Base-by-base conservation (phyloP, 2,329 filamentous ascomycete genomes). In the Hypoxylon sp. region DNA sequence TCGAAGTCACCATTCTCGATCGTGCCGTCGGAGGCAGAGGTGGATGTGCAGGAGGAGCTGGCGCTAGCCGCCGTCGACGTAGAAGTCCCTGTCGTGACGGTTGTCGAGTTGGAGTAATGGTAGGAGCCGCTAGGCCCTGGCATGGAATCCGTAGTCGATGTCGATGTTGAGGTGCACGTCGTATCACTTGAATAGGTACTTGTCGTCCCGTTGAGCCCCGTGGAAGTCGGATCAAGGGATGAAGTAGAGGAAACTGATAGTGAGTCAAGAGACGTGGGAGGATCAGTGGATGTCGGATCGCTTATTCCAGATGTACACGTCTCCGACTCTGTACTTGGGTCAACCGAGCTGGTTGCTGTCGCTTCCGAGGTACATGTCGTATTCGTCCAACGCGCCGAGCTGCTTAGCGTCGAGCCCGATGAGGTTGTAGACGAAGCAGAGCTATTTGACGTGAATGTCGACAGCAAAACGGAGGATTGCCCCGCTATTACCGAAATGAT, bases 1-100 rank as follows among this genome's bases (percentile, higher is more conserved):
- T 74, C 73, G 64, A 74, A 74, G 65, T 72, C 72, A 0, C 73
- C 73, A 59, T 74, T 74, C 30, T 70, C 67, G n/a, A 74, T 64
- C 42, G 65, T 60, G 12, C 45, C 42, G 9, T 14, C 24, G 30
- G 32, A 28, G 40, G 32, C 32, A 20, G 51, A 38, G 22, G 53
- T 52, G 0, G 64, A 49, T 49, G 67, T 62, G 30, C 51, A 61
- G 8, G 66, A 44, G 1, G 65, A 18, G 0, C 50, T 5, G 8
- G 20, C 42, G 50, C 61, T 67, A n/a, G 45, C 20, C 8, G 62
- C 32, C 8, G 38, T 42, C 7, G 40, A 44, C 14, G 53, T 48
- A n/a, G 46, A 44, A 18, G 50, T 20, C 22, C 46, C 30, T 24
- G 45, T 45, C 4, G 8, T 32, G 11, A 22, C 24, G 1, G 30